These are phyloP conservation scores for Alternaria solani DNA, from an alignment of 2,329 filamentous ascomycete species.

Conservation along the genomic window DNA sequence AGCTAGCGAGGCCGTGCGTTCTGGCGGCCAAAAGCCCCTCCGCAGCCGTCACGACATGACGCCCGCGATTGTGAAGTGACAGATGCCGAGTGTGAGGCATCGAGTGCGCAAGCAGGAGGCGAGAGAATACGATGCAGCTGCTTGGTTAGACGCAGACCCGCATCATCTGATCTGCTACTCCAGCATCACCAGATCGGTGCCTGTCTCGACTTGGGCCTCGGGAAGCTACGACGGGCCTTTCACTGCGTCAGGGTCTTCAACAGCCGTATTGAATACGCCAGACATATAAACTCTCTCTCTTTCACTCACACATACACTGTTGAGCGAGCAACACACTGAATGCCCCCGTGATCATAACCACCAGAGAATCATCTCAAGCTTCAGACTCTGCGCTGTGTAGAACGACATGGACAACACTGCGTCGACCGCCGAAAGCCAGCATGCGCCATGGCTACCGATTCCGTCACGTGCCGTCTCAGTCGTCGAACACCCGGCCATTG, in stretches of 20 bases:
- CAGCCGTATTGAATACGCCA: not conserved
- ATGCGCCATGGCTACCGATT: constrained; percentile 59
- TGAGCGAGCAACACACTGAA: not conserved
- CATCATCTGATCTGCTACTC: constrained; percentile 6
- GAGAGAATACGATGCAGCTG: not conserved
- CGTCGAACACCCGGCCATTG: constrained; percentile 72
- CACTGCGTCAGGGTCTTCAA: not conserved
- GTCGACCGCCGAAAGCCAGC: constrained; percentile 13
- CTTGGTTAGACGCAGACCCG: not conserved
- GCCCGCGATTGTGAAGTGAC: not conserved
- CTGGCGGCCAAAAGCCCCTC: constrained; percentile 13
- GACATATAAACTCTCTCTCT: too few relatives aligned
- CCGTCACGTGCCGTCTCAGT: constrained; percentile 63
- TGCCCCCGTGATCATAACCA: not conserved
- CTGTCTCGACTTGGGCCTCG: constrained; percentile 4
- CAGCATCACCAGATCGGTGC: constrained; percentile 15
- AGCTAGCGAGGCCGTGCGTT: constrained; percentile 26
- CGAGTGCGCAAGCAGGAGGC: not conserved
- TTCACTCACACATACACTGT: too few relatives aligned
- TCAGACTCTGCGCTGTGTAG: not conserved
- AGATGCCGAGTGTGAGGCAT: not conserved
- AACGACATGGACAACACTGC: constrained; percentile 16
- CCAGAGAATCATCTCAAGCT: constrained; percentile 11
- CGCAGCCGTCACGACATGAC: constrained; percentile 15
- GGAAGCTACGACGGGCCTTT: constrained; percentile 1